Evolutionary conservation across 495 filamentous ascomycete genomes (phyloP).

Genomic region (Penicillium fimorum): DNA sequence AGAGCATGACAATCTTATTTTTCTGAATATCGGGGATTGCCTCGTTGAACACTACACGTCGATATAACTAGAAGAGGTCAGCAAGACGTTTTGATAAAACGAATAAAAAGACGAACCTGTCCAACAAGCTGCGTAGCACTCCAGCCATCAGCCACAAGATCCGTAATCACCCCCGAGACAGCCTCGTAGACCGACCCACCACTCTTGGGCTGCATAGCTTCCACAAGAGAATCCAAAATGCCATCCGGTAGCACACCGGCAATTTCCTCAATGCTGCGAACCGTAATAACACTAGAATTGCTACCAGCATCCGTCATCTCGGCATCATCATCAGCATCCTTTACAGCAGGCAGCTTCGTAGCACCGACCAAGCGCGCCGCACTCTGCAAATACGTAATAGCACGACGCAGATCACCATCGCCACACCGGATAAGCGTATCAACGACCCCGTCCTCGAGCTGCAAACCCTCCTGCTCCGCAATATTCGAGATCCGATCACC

Average conservation of each 20-base stretch:
- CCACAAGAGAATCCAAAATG: conserved; percentile 65
- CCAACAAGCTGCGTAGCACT: conserved; percentile 85
- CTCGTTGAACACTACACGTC: conserved; percentile 79
- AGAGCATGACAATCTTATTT: conserved; percentile 82
- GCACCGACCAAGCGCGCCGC: conserved; percentile 78
- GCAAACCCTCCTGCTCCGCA: conserved; percentile 70
- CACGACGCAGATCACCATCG: conserved; percentile 92
- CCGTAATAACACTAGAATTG: conserved; percentile 54
- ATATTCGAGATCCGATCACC: conserved; percentile 74
- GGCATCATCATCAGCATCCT: conserved; percentile 50
- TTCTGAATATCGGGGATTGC: conserved; percentile 78
- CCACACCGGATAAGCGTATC: conserved; percentile 82
- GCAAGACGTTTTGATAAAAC: background rate
- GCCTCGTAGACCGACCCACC: conserved; percentile 65
- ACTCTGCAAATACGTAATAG: conserved; percentile 94
- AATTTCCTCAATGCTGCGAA: conserved; percentile 85
- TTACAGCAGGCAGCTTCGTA: conserved; percentile 33
- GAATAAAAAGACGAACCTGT: conserved; percentile 54
- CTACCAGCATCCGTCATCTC: conserved; percentile 48
- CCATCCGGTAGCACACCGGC: conserved; percentile 84
- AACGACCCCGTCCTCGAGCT: conserved; percentile 71
- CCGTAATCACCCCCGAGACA: conserved; percentile 74
- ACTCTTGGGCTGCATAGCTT: conserved; percentile 74
- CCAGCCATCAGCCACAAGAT: conserved; percentile 97
- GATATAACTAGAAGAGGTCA: conserved; percentile 64